Conservation (phyloP, 768 basidiomycete genomes). For the Mycena venus region DNA sequence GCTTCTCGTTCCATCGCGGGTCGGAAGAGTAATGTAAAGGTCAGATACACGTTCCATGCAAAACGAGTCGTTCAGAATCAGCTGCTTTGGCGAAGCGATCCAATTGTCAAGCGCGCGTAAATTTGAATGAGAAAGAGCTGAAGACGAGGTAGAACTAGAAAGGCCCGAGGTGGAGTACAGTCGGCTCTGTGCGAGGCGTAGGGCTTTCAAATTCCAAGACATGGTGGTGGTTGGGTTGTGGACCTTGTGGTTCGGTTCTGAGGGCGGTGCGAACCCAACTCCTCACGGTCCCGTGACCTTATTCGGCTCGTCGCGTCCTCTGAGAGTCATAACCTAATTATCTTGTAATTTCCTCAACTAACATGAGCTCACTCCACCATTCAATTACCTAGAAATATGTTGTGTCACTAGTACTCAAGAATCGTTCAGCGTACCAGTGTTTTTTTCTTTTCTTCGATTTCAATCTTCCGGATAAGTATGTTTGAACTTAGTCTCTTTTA, state of each 20-base stretch:
- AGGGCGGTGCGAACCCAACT: background rate
- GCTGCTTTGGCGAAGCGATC: conserved; percentile 63
- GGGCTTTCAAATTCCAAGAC: background rate
- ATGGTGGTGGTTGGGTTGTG: background rate
- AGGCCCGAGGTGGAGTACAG: background rate
- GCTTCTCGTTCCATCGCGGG: conserved; percentile 70
- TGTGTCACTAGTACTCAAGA: too few relatives aligned
- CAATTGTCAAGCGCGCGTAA: conserved; percentile 60
- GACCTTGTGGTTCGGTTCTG: background rate
- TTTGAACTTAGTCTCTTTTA: too few relatives aligned
- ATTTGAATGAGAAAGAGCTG: background rate
- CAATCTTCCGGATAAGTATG: too few relatives aligned
- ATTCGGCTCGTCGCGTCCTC: too few relatives aligned
- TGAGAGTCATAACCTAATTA: too few relatives aligned
- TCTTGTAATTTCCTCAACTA: too few relatives aligned
- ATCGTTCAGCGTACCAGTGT: too few relatives aligned
- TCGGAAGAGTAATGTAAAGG: conserved; percentile 77
- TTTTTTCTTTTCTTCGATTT: too few relatives aligned
- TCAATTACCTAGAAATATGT: too few relatives aligned
- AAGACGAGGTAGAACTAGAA: too few relatives aligned
- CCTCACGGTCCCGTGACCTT: background rate
- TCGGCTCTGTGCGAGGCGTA: background rate
- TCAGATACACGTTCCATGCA: conserved; percentile 70
- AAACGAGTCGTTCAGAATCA: conserved; percentile 64
- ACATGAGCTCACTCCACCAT: too few relatives aligned